Evolutionary conservation across 1,284 basidiomycete genomes (phyloP).

Genomic region (Cystobasidium sp.): DNA sequence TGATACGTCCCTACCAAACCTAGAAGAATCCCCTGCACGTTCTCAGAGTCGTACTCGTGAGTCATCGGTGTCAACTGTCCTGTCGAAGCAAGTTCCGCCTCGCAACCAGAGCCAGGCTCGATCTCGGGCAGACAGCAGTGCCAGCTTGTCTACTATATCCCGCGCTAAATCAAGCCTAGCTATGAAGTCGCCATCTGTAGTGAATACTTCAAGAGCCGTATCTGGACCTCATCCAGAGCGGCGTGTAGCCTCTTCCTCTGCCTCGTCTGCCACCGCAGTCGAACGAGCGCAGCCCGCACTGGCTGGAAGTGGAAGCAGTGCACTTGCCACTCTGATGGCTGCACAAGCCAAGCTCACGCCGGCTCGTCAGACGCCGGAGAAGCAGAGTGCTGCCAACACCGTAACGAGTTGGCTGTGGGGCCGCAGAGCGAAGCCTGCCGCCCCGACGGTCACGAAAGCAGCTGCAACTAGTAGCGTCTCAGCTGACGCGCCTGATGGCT

Average conservation of each 20-base stretch:
- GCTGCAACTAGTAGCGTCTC: conserved; percentile 19
- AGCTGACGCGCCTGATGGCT: neutral
- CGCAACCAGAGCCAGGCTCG: neutral
- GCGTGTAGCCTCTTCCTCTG: conserved; percentile 23
- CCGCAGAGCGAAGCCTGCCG: conserved; percentile 15
- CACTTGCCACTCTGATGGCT: conserved; percentile 32
- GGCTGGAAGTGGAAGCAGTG: neutral
- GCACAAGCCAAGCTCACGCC: conserved; percentile 30
- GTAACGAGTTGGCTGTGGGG: conserved; percentile 38
- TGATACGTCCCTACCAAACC: neutral
- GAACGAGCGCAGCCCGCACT: conserved; percentile 15
- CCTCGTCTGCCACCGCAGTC: conserved; percentile 33
- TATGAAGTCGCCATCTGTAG: conserved; percentile 26
- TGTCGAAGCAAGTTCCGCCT: neutral
- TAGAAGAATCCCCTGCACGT: neutral
- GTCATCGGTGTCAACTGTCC: conserved; percentile 13
- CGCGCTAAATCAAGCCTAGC: neutral
- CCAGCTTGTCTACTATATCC: conserved; percentile 18
- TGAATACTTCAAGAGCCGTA: neutral
- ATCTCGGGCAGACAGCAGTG: conserved; percentile 14
- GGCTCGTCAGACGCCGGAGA: conserved; percentile 6
- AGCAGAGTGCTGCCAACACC: neutral
- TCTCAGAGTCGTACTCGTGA: neutral
- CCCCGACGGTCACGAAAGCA: conserved; percentile 9
- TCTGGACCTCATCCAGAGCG: conserved; percentile 6